phyloP scores from a whole-genome alignment of 164 flowering plant species.

The Annona squamosa region DNA sequence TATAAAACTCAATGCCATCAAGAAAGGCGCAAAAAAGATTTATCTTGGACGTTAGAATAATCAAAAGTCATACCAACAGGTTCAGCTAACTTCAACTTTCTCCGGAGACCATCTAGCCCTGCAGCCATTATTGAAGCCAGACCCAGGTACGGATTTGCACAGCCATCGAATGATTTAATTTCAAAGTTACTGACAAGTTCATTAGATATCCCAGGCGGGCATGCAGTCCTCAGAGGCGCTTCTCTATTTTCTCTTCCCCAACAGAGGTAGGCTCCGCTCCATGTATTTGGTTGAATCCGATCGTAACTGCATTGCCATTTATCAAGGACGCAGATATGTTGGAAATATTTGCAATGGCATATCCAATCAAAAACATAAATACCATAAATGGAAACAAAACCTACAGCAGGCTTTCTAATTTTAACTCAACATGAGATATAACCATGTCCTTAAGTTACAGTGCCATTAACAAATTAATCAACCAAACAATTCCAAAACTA shows the following conservation, averaged over 20 bases:
- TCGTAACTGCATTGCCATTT: conserved; percentile 60
- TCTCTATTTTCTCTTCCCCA: conserved; percentile 97
- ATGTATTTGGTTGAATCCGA: conserved; percentile 86
- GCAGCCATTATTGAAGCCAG: conserved; percentile 84
- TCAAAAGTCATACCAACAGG: conserved; percentile 60
- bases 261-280: conserved; percentile 97
- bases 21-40: neutral
- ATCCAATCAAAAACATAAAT: neutral
- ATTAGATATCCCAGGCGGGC: conserved; percentile 80
- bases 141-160: conserved; percentile 93
- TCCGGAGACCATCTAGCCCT: conserved; percentile 87
- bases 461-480: neutral
- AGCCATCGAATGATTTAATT: conserved; percentile 86
- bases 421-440: too few species aligned
- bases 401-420: neutral
- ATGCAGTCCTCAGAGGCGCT: conserved; percentile 85
- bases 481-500: neutral
- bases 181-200: conserved; percentile 95
- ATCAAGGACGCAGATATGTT: neutral
- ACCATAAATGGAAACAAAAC: neutral
- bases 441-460: neutral
- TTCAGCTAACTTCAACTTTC: conserved; percentile 58
- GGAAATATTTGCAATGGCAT: neutral
- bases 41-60: neutral
- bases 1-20: neutral